These are phyloP conservation scores for Pinus taeda DNA, from an alignment of 75 land plant genomes.

Conservation along the genomic window DNA sequence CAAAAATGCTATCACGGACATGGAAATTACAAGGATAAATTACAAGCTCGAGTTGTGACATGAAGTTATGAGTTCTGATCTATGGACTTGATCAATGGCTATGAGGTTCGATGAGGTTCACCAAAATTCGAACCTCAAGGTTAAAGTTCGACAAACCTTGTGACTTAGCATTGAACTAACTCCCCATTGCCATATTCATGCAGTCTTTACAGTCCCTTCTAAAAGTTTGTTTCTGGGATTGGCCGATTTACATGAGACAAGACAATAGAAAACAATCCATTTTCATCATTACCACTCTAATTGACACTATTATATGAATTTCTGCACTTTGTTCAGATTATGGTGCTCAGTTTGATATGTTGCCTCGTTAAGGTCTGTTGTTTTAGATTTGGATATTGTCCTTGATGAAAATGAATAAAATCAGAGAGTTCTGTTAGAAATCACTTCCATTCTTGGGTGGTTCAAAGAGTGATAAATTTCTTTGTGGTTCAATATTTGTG, in stretches of 20 bases:
- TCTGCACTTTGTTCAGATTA: too few species aligned
- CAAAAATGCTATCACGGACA: too few species aligned
- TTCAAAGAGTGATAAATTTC: background rate
- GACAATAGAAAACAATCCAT: background rate
- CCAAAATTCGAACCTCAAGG: too few species aligned
- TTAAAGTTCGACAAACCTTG: too few species aligned
- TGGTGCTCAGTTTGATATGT: too few species aligned
- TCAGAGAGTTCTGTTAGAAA: background rate
- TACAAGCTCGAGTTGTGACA: too few species aligned
- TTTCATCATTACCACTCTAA: background rate
- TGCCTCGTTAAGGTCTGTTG: background rate
- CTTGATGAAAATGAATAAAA: background rate
- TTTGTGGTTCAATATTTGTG: background rate
- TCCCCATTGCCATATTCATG: background rate
- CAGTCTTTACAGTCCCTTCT: background rate
- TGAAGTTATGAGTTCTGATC: too few species aligned
- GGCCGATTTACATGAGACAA: background rate
- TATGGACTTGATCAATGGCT: too few species aligned
- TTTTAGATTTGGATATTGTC: background rate
- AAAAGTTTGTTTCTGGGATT: background rate
- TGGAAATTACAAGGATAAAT: too few species aligned
- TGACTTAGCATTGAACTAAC: too few species aligned
- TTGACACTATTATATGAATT: background rate
- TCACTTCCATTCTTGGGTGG: background rate
- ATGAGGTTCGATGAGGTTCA: too few species aligned